Conservation (phyloP, 352 stramenopile genomes). For the Peronospora tabacina region DNA sequence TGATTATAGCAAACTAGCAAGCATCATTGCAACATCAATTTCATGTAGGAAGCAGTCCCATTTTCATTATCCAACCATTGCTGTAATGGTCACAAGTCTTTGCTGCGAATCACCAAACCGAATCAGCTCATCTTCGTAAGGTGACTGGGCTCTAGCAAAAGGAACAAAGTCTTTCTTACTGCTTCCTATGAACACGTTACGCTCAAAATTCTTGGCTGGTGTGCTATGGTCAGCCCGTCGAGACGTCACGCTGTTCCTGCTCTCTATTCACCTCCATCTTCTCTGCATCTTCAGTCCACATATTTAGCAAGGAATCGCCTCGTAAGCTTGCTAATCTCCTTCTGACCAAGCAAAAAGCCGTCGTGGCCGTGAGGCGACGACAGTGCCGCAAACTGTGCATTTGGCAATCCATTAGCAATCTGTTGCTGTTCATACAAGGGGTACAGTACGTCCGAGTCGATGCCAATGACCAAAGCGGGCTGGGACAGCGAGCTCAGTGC, state of each 20-base stretch:
- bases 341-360: conserved; percentile 94
- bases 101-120: conserved; percentile 24
- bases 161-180: conserved; percentile 21
- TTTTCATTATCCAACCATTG: conserved; percentile 7
- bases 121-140: conserved; percentile 18
- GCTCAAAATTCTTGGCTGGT: conserved; percentile 7
- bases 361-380: conserved; percentile 91
- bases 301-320: conserved; percentile 46
- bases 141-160: conserved; percentile 22
- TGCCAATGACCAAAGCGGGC: conserved; percentile 89
- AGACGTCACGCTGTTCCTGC: conserved; percentile 7
- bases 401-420: conserved; percentile 74
- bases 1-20: neutral
- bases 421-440: conserved; percentile 89
- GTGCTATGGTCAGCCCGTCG: conserved; percentile 16
- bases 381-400: conserved; percentile 84
- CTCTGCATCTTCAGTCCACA: conserved; percentile 18
- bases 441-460: conserved; percentile 94
- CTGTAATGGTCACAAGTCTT: conserved; percentile 12
- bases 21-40: conserved; percentile 13
- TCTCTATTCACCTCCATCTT: conserved; percentile 3
- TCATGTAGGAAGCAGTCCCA: conserved; percentile 13
- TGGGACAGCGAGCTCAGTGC: conserved; percentile 49
- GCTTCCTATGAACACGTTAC: conserved; percentile 11
- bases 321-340: conserved; percentile 80